Base-by-base conservation (phyloP, 2,329 filamentous ascomycete genomes). In the Arachnopeziza araneosa region DNA sequence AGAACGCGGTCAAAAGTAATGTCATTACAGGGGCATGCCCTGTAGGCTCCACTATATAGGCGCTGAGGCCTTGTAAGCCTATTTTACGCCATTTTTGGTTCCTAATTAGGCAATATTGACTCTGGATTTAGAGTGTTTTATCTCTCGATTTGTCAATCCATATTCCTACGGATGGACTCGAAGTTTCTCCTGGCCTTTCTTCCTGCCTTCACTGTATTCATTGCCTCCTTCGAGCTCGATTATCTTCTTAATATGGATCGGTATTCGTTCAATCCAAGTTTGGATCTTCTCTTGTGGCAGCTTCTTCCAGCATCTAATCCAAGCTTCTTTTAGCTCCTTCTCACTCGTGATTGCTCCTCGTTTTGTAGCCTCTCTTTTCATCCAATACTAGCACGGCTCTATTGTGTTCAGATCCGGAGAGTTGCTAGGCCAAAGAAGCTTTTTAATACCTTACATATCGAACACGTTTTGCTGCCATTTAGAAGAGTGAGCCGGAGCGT, bases 321-420 rank as follows among this genome's bases (percentile, higher is more conserved):
- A 50, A 7, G 6, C 49, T 50, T 50, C 22, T 23, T 23, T 7
- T 8, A 23, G n/a, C 8, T n/a, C 7, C 8, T 50, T 6, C 22
- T 50, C n/a, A 21, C 7, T 21, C 8, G 49, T 21, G 6, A 50
- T 50, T 8, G 49, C 19, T 8, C 49, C 49, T 50, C 19, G 6
- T 50, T 50, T 23, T 54, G 50, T 54, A 26, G n/a, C 58, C 49
- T 49, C 55, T 51, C 14, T 57, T 55, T 49, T 49, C 30, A 44
- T 61, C 22, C 48, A 55, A 49, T 48, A 55, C 54, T 23, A 61
- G 2, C 50, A 19, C 17, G n/a, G 32, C 22, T 61, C 49, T 32
- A 61, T 61, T 32, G n/a, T n/a, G n/a, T n/a, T n/a, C n/a, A n/a
- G n/a, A n/a, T n/a, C n/a, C n/a, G n/a, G n/a, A n/a, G n/a, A 61